A percentile compares a stretch with the other conserved stretches of the same genome.
Conservation (phyloP, 2,329 filamentous ascomycete genomes). For the Alternaria ventricosa region DNA sequence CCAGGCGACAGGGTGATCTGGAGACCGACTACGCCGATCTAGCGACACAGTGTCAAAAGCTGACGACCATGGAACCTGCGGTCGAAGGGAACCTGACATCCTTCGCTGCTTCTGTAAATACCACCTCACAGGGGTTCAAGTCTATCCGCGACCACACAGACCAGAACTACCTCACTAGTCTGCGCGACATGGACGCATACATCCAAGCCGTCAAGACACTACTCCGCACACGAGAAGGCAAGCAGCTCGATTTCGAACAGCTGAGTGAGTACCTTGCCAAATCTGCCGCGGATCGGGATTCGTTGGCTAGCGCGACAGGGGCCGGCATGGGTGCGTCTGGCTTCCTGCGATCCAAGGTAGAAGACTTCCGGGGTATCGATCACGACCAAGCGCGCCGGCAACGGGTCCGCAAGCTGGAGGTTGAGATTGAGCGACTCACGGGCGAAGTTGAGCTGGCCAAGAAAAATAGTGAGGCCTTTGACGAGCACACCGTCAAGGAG, state of each 20-base stretch:
- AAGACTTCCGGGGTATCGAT: conserved; percentile 95
- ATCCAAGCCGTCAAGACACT: conserved; percentile 85
- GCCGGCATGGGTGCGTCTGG: conserved; percentile 75
- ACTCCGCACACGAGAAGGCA: conserved; percentile 92
- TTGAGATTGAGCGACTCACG: conserved; percentile 90
- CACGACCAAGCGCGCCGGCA: conserved; percentile 91
- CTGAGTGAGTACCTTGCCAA: conserved; percentile 95
- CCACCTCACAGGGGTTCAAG: conserved; percentile 79
- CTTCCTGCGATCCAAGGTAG: conserved; percentile 91
- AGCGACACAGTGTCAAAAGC: conserved; percentile 91
- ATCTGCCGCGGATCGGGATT: conserved; percentile 84
- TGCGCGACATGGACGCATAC: conserved; percentile 96
- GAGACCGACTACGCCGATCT: conserved; percentile 89
- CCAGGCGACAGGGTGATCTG: conserved; percentile 84
- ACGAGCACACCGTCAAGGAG: conserved; percentile 94
- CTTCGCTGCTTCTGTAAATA: conserved; percentile 85
- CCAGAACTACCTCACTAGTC: conserved; percentile 89
- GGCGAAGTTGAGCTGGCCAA: conserved; percentile 85
- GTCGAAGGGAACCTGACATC: conserved; percentile 82
- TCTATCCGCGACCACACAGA: conserved; percentile 90
- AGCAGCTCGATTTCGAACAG: conserved; percentile 96
- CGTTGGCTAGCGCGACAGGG: conserved; percentile 71
- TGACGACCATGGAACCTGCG: conserved; percentile 86
- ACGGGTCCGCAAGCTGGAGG: conserved; percentile 84
- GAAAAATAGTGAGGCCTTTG: conserved; percentile 87